These are phyloP conservation scores for Botrytis fragariae DNA, from an alignment of 2,329 filamentous ascomycete species.

Conservation along the genomic window DNA sequence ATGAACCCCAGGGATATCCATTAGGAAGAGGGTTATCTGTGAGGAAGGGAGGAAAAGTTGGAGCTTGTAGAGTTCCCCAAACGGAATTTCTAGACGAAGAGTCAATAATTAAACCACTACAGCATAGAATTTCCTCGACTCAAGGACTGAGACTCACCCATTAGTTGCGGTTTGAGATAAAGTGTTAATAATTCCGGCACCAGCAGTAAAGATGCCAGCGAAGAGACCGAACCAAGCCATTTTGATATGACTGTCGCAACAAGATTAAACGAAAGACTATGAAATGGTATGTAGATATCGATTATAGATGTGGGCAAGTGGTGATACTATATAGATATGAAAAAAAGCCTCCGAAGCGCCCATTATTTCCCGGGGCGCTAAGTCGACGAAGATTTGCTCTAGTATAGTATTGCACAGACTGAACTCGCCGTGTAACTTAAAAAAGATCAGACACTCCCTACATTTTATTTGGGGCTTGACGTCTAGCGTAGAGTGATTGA, in stretches of 20 bases:
- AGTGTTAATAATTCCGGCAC: not conserved
- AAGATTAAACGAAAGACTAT: not conserved
- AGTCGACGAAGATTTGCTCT: not conserved
- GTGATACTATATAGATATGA: not conserved
- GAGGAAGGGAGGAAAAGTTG: slow-evolving; percentile 44
- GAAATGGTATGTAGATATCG: not conserved
- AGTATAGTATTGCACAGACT: slow-evolving; percentile 5
- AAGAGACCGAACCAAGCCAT: not conserved
- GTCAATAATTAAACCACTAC: not conserved
- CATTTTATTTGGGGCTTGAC: not conserved
- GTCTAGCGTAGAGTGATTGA: not conserved
- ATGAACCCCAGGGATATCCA: slow-evolving; percentile 52
- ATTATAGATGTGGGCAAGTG: not conserved
- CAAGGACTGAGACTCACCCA: not conserved
- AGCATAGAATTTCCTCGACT: not conserved
- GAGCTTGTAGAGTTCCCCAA: slow-evolving; percentile 38
- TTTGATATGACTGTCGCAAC: not conserved
- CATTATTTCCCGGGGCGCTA: not conserved
- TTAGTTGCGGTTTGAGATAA: not conserved
- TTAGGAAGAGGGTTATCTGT: slow-evolving; percentile 49
- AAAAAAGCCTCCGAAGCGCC: not conserved
- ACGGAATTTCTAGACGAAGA: slow-evolving; percentile 18
- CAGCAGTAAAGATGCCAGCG: not conserved
- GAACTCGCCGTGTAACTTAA: not conserved
- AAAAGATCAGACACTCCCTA: not conserved